Base-by-base conservation (phyloP, 176 grass and related monocot genomes). In the Lolium multiflorum region DNA sequence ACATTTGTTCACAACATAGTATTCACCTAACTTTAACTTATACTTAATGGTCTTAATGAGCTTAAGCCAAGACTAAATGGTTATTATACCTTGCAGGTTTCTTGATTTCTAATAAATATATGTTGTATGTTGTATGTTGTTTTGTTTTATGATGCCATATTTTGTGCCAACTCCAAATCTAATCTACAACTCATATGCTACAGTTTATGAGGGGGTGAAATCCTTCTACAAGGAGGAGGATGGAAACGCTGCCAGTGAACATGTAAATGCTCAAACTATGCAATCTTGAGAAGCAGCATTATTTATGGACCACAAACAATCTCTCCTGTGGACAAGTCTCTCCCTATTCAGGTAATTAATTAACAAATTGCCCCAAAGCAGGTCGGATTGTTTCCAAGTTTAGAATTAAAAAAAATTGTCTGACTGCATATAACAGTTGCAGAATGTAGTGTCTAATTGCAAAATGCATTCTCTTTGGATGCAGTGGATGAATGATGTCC, bases 191-290 rank as follows among this genome's bases (percentile, higher is more conserved):
- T 59, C 50, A 7, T 93, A 28, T 73, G 78, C 48, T 56, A 67
- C 91, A 98, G 96, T 98, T 87, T 98, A 98, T 78, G 90, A 95
- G 80, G 93, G 96, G 3, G 50, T 88, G 15, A 94, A 94, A 91
- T 92, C 93, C 31, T 98, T 94, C 94, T 98, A 95, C 77, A 95
- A 89, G 89, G 93, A 98, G 77, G 93, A 90, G 15, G 91, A 95
- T 51, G n/a, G 93, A 94, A 35, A 86, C 86, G 3, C 2, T 88
- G 83, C 93, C 96, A 0, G 88, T 98, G 68, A 98, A 98, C 81
- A 92, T 98, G 93, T 98, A 91, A 89, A 72, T 91, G 84, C 73
- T 81, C 88, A 68, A 95, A 91, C 77, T 95, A 94, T 84, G 91
- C 90, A 10, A 95, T 98, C 74, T 84, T 98, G 63, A 91, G 93